A percentile compares a stretch with the other conserved stretches of the same genome.
These are phyloP conservation scores for Prunus mume DNA, from an alignment of 306 rosid genomes.

Conservation along the genomic window DNA sequence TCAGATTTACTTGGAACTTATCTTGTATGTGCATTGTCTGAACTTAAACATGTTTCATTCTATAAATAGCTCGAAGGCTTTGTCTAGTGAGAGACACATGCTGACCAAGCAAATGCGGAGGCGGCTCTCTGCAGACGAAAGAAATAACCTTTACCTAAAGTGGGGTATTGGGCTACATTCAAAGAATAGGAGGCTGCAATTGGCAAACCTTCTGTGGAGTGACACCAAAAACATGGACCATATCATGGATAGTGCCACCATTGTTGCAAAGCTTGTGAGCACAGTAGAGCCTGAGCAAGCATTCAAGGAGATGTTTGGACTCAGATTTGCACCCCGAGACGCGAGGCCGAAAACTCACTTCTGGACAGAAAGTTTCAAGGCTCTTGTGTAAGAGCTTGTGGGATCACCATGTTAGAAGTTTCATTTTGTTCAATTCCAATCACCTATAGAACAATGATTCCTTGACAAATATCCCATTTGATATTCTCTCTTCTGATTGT, in stretches of 20 bases:
- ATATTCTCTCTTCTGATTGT: constrained; percentile 20
- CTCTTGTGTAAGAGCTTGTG: constrained; percentile 37
- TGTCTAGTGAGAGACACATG: constrained; percentile 76
- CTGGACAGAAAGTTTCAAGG: constrained; percentile 46
- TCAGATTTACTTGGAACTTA: not conserved
- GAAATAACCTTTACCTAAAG: constrained; percentile 58
- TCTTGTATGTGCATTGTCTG: not conserved
- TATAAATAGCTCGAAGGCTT: constrained; percentile 47
- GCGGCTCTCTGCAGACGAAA: constrained; percentile 53
- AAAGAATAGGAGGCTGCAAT: constrained; percentile 62
- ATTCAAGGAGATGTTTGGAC: constrained; percentile 97
- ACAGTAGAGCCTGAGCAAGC: constrained; percentile 74
- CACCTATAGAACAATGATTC: constrained; percentile 28
- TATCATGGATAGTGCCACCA: constrained; percentile 65
- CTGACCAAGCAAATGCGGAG: constrained; percentile 72
- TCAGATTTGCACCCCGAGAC: constrained; percentile 75
- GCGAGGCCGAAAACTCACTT: constrained; percentile 40
- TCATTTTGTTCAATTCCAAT: constrained; percentile 10
- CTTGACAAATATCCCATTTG: not conserved
- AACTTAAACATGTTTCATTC: constrained; percentile 2
- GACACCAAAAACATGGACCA: constrained; percentile 55
- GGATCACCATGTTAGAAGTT: constrained; percentile 23
- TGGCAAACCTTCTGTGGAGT: constrained; percentile 66
- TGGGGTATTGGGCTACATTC: constrained; percentile 72
- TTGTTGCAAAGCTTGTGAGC: constrained; percentile 77